Evolutionary conservation across 306 rosid species (phyloP), one percentile per base, ranked within the genome.

Genomic region (Gillenia trifoliata): DNA sequence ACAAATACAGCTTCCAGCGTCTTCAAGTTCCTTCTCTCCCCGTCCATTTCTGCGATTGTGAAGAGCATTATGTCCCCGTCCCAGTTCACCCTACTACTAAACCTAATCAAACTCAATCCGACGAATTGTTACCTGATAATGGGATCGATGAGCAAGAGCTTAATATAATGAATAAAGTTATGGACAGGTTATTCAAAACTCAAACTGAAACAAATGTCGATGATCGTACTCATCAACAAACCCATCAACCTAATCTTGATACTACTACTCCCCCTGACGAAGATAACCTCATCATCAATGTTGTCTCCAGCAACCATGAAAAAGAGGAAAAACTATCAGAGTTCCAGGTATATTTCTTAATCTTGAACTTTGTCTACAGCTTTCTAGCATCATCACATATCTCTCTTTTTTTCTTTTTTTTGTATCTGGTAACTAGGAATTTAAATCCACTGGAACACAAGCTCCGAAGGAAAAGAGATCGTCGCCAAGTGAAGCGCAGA

Each of bases 11-110:
- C 72, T 93, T 93, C 89, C 92, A 87, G 77, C 88, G 87, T 75
- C 84, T 91, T 75, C 86, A 88, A 74, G 85, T 81, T 71, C 86
- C 96, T 77, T 55, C 90, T 31, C 86, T 82, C 62, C 98, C 98
- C 6, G 82, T 86, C 79, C 83, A 90, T 86, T 88, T 93, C 78
- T 93, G 98, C 80, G 98, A 89, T 75, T 93, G 98, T 68, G 96
- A 93, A 81, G 96, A 91, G 82, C 98, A 93, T 82, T 82, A 85
- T 54, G 71, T 69, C 75, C 74, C 84, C 80, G 33, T 55, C 73
- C 71, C 84, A 83, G 31, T 62, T 71, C 72, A 68, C 54, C 23
- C 81, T 33, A 69, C 68, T 26, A 15, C 60, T 8, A 5, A 19
- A 17, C 8, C 33, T 34, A 10, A 1, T 34, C 64, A 70, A 40